Evolutionary conservation across 2,329 filamentous ascomycete genomes (phyloP).

Genomic region (Zymoseptoria brevis): DNA sequence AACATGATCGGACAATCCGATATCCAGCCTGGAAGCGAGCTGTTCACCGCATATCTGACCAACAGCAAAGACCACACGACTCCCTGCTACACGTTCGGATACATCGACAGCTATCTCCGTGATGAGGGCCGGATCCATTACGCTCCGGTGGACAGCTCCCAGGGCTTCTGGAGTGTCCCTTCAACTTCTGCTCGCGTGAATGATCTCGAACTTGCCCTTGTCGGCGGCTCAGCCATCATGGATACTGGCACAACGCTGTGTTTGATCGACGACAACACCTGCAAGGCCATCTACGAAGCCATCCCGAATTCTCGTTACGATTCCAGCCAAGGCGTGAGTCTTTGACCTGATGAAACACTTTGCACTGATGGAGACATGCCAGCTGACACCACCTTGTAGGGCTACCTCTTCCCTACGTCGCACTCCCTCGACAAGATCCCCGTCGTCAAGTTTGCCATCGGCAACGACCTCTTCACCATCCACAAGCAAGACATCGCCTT

Average conservation of each 20-base stretch:
- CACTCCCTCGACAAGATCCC: constrained; percentile 50
- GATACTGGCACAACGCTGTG: constrained; percentile 66
- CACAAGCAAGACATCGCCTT: constrained; percentile 58
- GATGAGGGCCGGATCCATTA: constrained; percentile 41
- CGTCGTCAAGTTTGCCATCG: constrained; percentile 55
- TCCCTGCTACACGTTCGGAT: constrained; percentile 65
- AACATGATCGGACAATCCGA: constrained; percentile 57
- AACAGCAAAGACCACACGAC: constrained; percentile 43
- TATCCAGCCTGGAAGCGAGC: constrained; percentile 45
- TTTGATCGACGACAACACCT: constrained; percentile 54
- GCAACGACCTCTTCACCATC: constrained; percentile 51
- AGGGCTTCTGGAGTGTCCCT: constrained; percentile 62
- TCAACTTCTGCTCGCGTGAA: constrained; percentile 51
- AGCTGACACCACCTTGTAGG: constrained; percentile 23
- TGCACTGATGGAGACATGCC: background rate
- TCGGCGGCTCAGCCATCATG: constrained; percentile 58
- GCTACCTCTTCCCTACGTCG: constrained; percentile 54
- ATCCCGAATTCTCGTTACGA: constrained; percentile 51
- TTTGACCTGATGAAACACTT: background rate
- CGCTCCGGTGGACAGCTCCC: constrained; percentile 52
- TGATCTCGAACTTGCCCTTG: constrained; percentile 43
- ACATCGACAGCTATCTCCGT: constrained; percentile 55
- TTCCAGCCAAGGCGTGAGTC: constrained; percentile 6
- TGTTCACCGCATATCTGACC: constrained; percentile 60
- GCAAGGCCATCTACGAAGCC: constrained; percentile 54